Conservation (phyloP, 768 basidiomycete species). For the Xerocomellus amylosporus region DNA sequence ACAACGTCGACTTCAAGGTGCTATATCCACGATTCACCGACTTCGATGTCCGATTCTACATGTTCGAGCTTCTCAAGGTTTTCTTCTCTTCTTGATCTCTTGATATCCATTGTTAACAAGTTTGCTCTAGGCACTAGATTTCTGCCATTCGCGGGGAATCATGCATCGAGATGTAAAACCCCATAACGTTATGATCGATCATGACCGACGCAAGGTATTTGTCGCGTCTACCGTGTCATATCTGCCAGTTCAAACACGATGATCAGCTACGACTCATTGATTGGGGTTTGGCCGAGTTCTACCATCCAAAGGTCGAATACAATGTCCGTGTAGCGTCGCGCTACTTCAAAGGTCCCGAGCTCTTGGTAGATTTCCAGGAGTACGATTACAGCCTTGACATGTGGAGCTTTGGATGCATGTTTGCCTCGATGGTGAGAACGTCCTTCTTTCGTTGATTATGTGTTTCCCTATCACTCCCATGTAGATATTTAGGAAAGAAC, state of each 20-base stretch:
- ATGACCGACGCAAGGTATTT: slow-evolving; percentile 87
- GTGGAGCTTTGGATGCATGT: slow-evolving; percentile 99
- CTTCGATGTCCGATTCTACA: slow-evolving; percentile 94
- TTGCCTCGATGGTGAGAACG: slow-evolving; percentile 87
- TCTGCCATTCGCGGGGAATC: slow-evolving; percentile 97
- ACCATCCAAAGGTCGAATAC: slow-evolving; percentile 96
- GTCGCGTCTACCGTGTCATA: slow-evolving; percentile 3
- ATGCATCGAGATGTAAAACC: slow-evolving; percentile 99
- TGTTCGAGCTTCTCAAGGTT: slow-evolving; percentile 93
- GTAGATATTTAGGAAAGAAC: slow-evolving; percentile 98
- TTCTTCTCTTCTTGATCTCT: slow-evolving; percentile 11
- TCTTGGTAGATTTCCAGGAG: slow-evolving; percentile 96
- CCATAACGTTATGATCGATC: slow-evolving; percentile 99
- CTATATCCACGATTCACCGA: slow-evolving; percentile 95
- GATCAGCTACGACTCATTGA: slow-evolving; percentile 88
- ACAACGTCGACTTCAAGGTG: slow-evolving; percentile 97
- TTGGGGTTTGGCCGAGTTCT: slow-evolving; percentile 99
- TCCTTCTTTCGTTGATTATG: neutral
- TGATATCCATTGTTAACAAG: neutral
- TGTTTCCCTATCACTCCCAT: neutral
- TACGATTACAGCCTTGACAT: slow-evolving; percentile 98
- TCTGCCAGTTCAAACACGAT: slow-evolving; percentile 11
- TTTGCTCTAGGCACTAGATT: slow-evolving; percentile 77
- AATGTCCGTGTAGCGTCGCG: slow-evolving; percentile 96
- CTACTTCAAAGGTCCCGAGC: slow-evolving; percentile 97